Evolutionary conservation across 2,329 filamentous ascomycete species (phyloP).

Genomic region (Monilinia laxa): DNA sequence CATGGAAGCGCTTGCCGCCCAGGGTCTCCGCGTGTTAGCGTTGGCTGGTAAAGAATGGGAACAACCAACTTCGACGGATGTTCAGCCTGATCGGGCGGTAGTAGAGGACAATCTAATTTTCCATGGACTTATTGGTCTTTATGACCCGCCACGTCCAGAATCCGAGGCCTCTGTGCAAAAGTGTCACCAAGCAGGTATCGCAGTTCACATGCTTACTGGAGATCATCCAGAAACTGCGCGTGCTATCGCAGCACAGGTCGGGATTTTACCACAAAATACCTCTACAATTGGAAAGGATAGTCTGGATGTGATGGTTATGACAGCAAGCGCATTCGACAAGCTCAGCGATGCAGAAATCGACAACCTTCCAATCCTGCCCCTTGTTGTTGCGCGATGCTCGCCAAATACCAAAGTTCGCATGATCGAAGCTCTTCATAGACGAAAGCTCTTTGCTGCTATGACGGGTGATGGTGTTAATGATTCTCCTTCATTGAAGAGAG

Average conservation of each 20-base stretch:
- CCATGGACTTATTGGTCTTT: conserved; percentile 63
- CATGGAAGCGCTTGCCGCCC: conserved; percentile 65
- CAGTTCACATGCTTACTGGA: conserved; percentile 79
- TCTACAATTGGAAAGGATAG: conserved; percentile 59
- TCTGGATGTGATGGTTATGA: conserved; percentile 70
- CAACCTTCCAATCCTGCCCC: conserved; percentile 67
- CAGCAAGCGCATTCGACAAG: conserved; percentile 75
- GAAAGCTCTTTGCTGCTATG: conserved; percentile 54
- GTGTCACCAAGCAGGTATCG: conserved; percentile 66
- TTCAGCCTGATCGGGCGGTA: conserved; percentile 53
- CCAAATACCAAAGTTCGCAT: conserved; percentile 87
- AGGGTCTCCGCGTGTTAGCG: conserved; percentile 68
- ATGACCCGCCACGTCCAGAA: conserved; percentile 58
- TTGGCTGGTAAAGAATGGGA: conserved; percentile 51
- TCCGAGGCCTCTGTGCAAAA: conserved; percentile 57
- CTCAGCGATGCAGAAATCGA: conserved; percentile 76
- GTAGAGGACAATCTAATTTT: conserved; percentile 71
- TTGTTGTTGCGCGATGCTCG: conserved; percentile 81
- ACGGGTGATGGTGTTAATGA: conserved; percentile 51
- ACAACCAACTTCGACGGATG: conserved; percentile 35
- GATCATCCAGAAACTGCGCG: conserved; percentile 77
- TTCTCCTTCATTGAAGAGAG: conserved; percentile 55
- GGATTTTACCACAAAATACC: conserved; percentile 68
- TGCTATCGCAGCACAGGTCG: conserved; percentile 76
- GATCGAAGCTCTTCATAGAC: conserved; percentile 72